Conservation (phyloP, 2,329 filamentous ascomycete genomes). For the Chrysosphaeria jannelii region DNA sequence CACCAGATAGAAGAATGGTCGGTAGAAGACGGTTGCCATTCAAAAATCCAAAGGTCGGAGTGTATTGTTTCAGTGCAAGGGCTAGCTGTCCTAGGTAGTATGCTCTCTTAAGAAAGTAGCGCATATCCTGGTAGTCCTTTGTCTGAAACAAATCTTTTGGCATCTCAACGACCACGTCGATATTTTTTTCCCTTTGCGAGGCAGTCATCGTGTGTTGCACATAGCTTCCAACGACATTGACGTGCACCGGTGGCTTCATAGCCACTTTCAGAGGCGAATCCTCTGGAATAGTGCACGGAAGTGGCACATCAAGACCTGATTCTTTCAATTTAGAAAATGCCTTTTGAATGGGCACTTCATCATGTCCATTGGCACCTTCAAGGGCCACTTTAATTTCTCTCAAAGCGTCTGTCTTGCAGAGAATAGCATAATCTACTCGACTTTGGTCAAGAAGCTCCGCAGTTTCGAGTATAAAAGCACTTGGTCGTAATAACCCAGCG, state of each 20-base stretch:
- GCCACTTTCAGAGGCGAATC: constrained; percentile 59
- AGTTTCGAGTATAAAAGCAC: constrained; percentile 26
- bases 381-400: constrained; percentile 21
- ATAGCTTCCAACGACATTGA: constrained; percentile 79
- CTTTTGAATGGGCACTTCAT: too few species aligned
- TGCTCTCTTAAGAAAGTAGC: constrained; percentile 83
- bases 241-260: constrained; percentile 42
- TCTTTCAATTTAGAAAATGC: too few species aligned
- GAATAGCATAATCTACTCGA: constrained; percentile 18
- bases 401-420: constrained; percentile 18
- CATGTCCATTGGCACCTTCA: constrained; percentile 18
- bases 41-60: too few species aligned
- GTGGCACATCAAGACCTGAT: constrained; percentile 39
- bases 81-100: constrained; percentile 73
- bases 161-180: constrained; percentile 77
- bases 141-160: constrained; percentile 56
- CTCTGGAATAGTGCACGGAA: too few species aligned
- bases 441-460: constrained; percentile 26
- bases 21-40: too few species aligned
- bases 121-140: constrained; percentile 77
- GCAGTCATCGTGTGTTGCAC: constrained; percentile 44
- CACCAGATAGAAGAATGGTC: too few species aligned
- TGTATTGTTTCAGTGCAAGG: constrained; percentile 31
- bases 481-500: constrained; percentile 11
- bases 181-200: constrained; percentile 21